Evolutionary conservation across 2,329 filamentous ascomycete species (phyloP), one percentile per base, ranked within the genome.

Genomic region (Beauveria varroae): DNA sequence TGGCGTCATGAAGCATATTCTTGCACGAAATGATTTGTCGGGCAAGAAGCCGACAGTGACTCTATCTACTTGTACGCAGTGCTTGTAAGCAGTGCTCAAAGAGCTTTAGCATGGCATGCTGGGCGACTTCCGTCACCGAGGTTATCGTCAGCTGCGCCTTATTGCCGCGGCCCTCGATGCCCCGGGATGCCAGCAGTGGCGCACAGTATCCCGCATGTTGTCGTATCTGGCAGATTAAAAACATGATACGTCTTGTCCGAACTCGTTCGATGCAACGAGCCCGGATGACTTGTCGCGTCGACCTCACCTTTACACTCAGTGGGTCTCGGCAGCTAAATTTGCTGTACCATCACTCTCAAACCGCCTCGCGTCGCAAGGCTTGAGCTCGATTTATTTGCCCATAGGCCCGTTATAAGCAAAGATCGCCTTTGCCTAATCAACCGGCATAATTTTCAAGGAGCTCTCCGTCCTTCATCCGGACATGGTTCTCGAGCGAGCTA

Each of bases 351-450:
- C 46, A 41, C 30, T 22, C 20, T 47, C 41, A n/a, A 37, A 20
- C n/a, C 54, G 54, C 54, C 54, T 57, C 54, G 26, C 54, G 46
- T 41, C 22, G 30, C 46, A 50, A 51, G 56, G 56, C 46, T 58
- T 58, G 44, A 41, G 46, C 46, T 58, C 30, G 30, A 40, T 20
- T 20, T 50, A 20, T 40, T n/a, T 28, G 2, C 8, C 41, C 56
- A 28, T 10, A 50, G 12, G 4, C 12, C 56, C 46, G 46, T 51
- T 50, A 22, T 14, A 14, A 58, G 56, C 9, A 58, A 50, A 18
- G 56, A 58, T 58, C 56, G 30, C 10, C 56, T 22, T 16, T 49
- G 26, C 14, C 28, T 50, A 34, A 50, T 28, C 30, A 58, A 46
- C 30, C n/a, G 53, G 41, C 40, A 46, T 46, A 56, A 56, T 46